Conservation (phyloP, 1,284 basidiomycete genomes). For the Pseudozyma flocculosa region DNA sequence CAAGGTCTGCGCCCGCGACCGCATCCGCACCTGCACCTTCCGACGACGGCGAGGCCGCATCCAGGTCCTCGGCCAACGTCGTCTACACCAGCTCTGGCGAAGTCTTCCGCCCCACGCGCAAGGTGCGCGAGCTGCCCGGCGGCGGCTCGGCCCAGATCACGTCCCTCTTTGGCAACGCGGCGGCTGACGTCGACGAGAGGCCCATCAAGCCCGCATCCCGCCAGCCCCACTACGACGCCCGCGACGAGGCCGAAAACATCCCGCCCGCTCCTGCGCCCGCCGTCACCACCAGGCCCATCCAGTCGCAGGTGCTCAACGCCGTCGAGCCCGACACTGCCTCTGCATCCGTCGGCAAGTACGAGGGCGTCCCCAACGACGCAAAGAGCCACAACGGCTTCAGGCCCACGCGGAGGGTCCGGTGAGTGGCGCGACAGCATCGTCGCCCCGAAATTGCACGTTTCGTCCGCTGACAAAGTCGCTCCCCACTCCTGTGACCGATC, state of each 20-base stretch:
- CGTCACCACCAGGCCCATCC: not conserved
- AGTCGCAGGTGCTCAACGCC: not conserved
- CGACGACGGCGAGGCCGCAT: no score
- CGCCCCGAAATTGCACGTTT: not conserved
- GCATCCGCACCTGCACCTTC: no score
- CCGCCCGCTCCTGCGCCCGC: not conserved
- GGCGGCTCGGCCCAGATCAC: slow-evolving; percentile 40
- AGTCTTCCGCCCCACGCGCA: slow-evolving; percentile 45
- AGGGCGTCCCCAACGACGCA: slow-evolving; percentile 29
- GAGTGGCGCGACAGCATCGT: not conserved
- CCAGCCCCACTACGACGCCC: not conserved
- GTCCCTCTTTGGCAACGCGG: slow-evolving; percentile 41
- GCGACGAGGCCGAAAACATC: slow-evolving; percentile 16
- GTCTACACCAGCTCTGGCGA: slow-evolving; percentile 44
- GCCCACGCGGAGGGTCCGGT: slow-evolving; percentile 40
- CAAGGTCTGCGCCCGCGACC: slow-evolving; percentile 4
- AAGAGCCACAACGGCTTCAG: slow-evolving; percentile 44
- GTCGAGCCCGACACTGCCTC: slow-evolving; percentile 4
- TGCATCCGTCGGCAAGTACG: slow-evolving; percentile 13
- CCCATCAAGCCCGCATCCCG: slow-evolving; percentile 1
- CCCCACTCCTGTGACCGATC: no score
- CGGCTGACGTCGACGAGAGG: slow-evolving; percentile 17
- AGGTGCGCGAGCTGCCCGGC: slow-evolving; percentile 46
- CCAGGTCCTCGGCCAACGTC: slow-evolving; percentile 21
- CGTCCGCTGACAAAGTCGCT: not conserved